phyloP scores from a whole-genome alignment of 192 early-diverging fungal species.

The Martensiomyces pterosporus region DNA sequence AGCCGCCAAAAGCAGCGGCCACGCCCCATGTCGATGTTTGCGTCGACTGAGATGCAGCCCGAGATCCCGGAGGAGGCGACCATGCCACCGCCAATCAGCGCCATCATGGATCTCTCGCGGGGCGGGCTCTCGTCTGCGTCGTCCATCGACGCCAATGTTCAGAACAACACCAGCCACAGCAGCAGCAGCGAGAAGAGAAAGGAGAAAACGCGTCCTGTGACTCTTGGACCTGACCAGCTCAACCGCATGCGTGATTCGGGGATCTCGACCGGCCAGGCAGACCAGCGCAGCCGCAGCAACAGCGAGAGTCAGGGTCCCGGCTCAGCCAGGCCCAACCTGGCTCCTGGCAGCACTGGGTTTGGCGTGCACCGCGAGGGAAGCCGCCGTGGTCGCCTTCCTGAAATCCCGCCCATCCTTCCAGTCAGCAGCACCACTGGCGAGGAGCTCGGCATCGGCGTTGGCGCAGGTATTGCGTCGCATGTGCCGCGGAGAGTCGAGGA shows the following conservation, averaged over 20 bases:
- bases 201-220: slow-evolving; percentile 21
- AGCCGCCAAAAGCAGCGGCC: slow-evolving; percentile 23
- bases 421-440: slow-evolving; percentile 47
- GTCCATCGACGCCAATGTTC: slow-evolving; percentile 29
- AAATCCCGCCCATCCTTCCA: slow-evolving; percentile 42
- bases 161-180: neutral
- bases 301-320: slow-evolving; percentile 26
- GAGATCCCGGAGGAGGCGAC: slow-evolving; percentile 15
- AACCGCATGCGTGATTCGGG: slow-evolving; percentile 2
- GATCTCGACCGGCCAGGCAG: neutral
- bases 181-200: too few species aligned
- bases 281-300: slow-evolving; percentile 36
- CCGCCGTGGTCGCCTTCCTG: slow-evolving; percentile 32
- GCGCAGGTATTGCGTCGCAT: slow-evolving; percentile 44
- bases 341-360: slow-evolving; percentile 4
- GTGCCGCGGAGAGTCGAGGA: slow-evolving; percentile 38
- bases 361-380: slow-evolving; percentile 7
- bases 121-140: slow-evolving; percentile 44
- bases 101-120: slow-evolving; percentile 32
- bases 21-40: slow-evolving; percentile 51
- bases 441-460: slow-evolving; percentile 50
- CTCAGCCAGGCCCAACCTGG: slow-evolving; percentile 7
- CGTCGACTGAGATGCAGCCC: slow-evolving; percentile 47
- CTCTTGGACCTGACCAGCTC: slow-evolving; percentile 23
- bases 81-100: slow-evolving; percentile 38